phyloP scores from a whole-genome alignment of 2,329 filamentous ascomycete species.

The Westerdykella aurantiaca region DNA sequence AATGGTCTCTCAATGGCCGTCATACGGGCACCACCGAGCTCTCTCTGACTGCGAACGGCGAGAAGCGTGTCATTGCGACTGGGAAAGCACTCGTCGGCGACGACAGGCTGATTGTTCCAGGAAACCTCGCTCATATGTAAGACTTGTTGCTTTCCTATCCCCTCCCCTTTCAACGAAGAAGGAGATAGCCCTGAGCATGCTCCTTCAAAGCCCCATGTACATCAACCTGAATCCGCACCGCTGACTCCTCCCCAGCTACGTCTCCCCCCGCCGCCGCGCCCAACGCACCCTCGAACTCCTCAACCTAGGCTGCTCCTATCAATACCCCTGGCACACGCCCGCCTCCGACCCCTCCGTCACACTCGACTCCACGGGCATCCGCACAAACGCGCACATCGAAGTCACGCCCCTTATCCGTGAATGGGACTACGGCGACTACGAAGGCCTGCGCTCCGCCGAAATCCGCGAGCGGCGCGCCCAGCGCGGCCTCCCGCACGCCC shows the following conservation, averaged over 20 bases:
- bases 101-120: conserved; percentile 78
- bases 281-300: conserved; percentile 88
- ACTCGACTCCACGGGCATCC: conserved; percentile 14
- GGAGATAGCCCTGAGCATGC: too few relatives aligned
- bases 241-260: conserved; percentile 51
- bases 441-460: conserved; percentile 50
- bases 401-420: conserved; percentile 51
- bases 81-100: conserved; percentile 77
- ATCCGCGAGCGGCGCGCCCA: conserved; percentile 45
- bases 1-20: conserved; percentile 79
- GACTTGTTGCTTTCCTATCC: conserved; percentile 16
- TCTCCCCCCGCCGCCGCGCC: conserved; percentile 78
- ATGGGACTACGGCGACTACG: conserved; percentile 61
- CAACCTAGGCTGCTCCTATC: conserved; percentile 62
- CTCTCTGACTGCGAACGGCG: conserved; percentile 71
- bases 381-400: conserved; percentile 42
- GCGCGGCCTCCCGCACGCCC: conserved; percentile 43
- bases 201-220: too few relatives aligned
- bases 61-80: conserved; percentile 53
- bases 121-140: conserved; percentile 76
- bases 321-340: conserved; percentile 60
- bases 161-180: too few relatives aligned
- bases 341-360: conserved; percentile 1
- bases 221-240: too few relatives aligned
- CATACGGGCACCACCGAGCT: conserved; percentile 84